Percentiles rank a stretch among this genome's conserved stretches.
phyloP scores from a whole-genome alignment of 1,139 yeast species.

The Geotrichum histeridarum region DNA sequence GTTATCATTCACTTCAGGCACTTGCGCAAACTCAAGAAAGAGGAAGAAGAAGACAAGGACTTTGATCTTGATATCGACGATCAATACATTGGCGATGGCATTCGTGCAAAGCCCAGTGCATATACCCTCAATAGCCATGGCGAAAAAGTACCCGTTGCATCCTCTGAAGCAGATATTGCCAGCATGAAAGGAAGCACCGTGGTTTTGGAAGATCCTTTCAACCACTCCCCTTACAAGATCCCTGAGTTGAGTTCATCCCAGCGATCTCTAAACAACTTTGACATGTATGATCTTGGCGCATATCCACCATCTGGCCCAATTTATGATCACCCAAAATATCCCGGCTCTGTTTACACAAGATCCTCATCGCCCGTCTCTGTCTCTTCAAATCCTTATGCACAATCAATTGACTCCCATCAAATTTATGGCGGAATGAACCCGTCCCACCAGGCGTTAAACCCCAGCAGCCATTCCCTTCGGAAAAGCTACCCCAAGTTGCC shows the following conservation, averaged over 20 bases:
- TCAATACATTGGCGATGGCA: constrained; percentile 18
- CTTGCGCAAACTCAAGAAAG: constrained; percentile 33
- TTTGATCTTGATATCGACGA: constrained; percentile 33
- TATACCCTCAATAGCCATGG: neutral
- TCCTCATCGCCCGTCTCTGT: constrained; percentile 11
- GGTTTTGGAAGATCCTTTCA: constrained; percentile 11
- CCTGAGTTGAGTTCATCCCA: constrained; percentile 16
- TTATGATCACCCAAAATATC: constrained; percentile 13
- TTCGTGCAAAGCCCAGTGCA: neutral
- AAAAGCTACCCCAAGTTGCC: neutral
- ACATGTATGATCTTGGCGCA: constrained; percentile 15
- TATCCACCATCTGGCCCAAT: constrained; percentile 18
- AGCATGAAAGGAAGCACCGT: neutral
- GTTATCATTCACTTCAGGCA: constrained; percentile 35
- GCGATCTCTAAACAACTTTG: constrained; percentile 12
- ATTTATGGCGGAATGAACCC: neutral
- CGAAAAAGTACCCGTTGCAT: constrained; percentile 4
- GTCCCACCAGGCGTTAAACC: constrained; percentile 1
- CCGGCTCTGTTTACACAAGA: constrained; percentile 14
- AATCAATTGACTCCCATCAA: neutral
- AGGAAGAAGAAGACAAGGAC: constrained; percentile 35
- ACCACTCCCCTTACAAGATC: constrained; percentile 10
- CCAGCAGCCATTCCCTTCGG: neutral
- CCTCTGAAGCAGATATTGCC: neutral
- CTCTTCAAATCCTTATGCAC: neutral